Base-by-base conservation (phyloP, 1,284 basidiomycete genomes). In the Anthracocystis walkeri region DNA sequence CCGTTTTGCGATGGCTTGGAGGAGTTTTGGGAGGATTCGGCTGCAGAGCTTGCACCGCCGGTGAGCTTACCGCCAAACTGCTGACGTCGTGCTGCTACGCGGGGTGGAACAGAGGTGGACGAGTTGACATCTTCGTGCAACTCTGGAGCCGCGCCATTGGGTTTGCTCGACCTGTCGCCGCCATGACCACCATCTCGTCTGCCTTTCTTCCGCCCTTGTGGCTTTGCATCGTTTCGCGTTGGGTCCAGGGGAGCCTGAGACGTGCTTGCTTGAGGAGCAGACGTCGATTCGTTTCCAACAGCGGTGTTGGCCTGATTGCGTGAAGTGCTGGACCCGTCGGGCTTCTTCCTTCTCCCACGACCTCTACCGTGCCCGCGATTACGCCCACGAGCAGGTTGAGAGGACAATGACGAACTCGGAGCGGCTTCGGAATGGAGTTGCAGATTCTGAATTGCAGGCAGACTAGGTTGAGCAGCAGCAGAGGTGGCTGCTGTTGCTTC, bases 31-130 rank as follows among this genome's bases (percentile, higher is more conserved):
- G 50, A 23, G 12, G 51, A 25, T 23, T 53, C 35, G 7, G 53
- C 41, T 20, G 68, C 7, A 12, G 29, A 38, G 8, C 12, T 25
- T 2, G 42, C 64, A 5, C 23, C 60, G 27, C 66, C 65, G 4
- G 76, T 79, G 33, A 79, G 65, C 51, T 79, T 78, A 27, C 75
- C 68, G 20, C 62, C 76, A 27, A 79, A 79, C n/a, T 79, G 75
- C 49, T 76, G 60, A 23, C 74, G 65, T 27, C 73, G 61, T 18
- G 58, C 45, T 48, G 58, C 62, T 40, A 65, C 21, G n/a, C 58
- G 58, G 23, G 63, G 45, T 11, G 62, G 63, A 11, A 46, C 58
- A 38, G 33, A 29, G 21, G 25, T 25, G 4, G 54, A 18, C 35
- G 63, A 41, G 7, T 3, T 12, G 20, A 25, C 58, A 16, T 40